Percentiles rank a stretch among this genome's conserved stretches.
phyloP scores from a whole-genome alignment of 2,329 filamentous ascomycete genomes.

The Neoarthrinium moseri region DNA sequence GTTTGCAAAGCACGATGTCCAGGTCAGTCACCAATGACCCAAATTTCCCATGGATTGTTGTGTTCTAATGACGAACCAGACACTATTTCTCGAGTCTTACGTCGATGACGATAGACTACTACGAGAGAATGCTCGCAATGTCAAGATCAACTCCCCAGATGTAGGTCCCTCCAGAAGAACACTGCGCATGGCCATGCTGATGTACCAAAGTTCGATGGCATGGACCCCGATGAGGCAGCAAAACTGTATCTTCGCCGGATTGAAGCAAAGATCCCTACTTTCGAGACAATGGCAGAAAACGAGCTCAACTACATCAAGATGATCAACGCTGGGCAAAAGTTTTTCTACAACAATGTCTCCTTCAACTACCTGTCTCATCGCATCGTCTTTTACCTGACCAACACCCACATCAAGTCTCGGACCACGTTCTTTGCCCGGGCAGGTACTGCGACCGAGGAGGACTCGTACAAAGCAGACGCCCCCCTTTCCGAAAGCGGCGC shows the following conservation, averaged over 20 bases:
- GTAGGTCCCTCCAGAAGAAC: constrained; percentile 50
- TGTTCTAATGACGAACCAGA: constrained; percentile 48
- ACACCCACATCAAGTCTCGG: constrained; percentile 92
- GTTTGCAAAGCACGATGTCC: constrained; percentile 95
- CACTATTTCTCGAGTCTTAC: constrained; percentile 93
- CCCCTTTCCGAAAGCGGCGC: constrained; percentile 77
- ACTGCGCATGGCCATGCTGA: background rate
- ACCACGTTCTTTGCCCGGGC: constrained; percentile 91
- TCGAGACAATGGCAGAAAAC: constrained; percentile 92
- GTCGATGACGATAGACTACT: constrained; percentile 93
- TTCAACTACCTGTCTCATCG: constrained; percentile 96
- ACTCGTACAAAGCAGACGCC: constrained; percentile 89
- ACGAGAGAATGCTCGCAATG: constrained; percentile 92
- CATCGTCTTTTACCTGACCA: constrained; percentile 97
- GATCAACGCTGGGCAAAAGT: constrained; percentile 93
- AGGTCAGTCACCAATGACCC: constrained; percentile 48
- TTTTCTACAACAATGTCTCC: constrained; percentile 94
- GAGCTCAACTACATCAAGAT: constrained; percentile 99
- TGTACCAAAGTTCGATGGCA: constrained; percentile 70
- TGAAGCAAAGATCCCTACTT: constrained; percentile 87
- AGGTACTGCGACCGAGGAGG: constrained; percentile 82
- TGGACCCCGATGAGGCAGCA: constrained; percentile 89
- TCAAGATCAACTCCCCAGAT: constrained; percentile 97
- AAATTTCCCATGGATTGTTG: background rate
- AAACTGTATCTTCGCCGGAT: constrained; percentile 89